Base-by-base conservation (phyloP, 192 early-diverging fungal genomes). In the Funneliformis mosseae region DNA sequence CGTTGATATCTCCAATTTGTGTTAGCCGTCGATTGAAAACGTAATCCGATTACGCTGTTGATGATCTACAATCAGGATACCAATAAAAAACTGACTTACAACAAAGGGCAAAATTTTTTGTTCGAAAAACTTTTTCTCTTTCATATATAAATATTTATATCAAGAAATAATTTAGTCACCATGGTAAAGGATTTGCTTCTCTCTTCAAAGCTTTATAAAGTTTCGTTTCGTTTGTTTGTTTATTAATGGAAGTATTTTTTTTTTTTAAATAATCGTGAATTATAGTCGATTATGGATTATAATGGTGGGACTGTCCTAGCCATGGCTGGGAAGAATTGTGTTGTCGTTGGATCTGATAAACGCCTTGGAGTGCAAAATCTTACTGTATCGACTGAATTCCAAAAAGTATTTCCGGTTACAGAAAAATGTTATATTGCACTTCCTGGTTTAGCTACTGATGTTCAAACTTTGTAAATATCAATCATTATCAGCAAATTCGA, bases 261-360 rank as follows among this genome's bases (percentile, higher is more conserved):
- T n/a, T n/a, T n/a, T n/a, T n/a, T n/a, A n/a, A n/a, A n/a, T n/a
- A n/a, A n/a, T 55, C 21, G 18, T 64, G 8, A 11, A 11, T 64
- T 64, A 23, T 28, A 73, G 71, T 48, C 71, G 78, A 94, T 96
- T 87, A 95, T 94, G 93, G 89, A 94, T 87, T 97, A 97, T 84
- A 98, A 98, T 89, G 98, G 98, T 81, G 92, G 92, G 80, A 92
- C 95, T 75, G 87, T 99, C 72, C 94, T 98, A 79, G 97, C 96
- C 72, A 98, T 99, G 97, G 91, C 91, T 59, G 98, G 98, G 85
- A 99, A 99, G 88, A 92, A 95, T 87, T 99, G 98, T 84, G 97
- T 99, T 12, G 98, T 97, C 43, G 98, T 99, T 82, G 98, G 95
- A 0, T 89, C 96, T 23, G 98, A 99, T 86, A 94, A 95, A 71